These are phyloP conservation scores for Mycena pura DNA, from an alignment of 768 basidiomycete genomes.

Conservation along the genomic window DNA sequence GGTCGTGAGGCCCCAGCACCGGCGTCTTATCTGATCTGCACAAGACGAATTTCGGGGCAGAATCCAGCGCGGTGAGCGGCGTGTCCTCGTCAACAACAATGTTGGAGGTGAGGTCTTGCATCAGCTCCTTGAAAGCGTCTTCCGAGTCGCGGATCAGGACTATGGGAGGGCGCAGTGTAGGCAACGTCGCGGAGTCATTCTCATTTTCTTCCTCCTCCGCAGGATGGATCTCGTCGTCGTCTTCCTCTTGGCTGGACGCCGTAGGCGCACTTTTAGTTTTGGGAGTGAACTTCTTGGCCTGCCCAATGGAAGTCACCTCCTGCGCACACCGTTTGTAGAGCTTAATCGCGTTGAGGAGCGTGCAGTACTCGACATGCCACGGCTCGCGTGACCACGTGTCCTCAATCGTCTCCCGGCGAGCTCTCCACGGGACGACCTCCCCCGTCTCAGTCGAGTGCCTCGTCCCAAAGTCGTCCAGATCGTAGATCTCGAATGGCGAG, in stretches of 20 bases:
- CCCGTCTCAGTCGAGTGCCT: background rate
- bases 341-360: background rate
- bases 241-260: background rate
- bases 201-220: background rate
- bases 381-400: background rate
- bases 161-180: background rate
- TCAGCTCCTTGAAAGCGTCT: too few relatives aligned
- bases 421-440: constrained; percentile 6
- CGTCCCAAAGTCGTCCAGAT: constrained; percentile 10
- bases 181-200: background rate
- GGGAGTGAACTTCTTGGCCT: too few relatives aligned
- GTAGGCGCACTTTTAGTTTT: too few relatives aligned
- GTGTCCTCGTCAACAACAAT: background rate
- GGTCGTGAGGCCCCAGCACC: background rate
- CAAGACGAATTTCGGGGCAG: background rate
- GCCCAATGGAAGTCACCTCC: too few relatives aligned
- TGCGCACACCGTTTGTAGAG: background rate
- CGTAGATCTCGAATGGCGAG: background rate
- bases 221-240: background rate
- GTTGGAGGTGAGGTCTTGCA: too few relatives aligned
- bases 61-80: background rate
- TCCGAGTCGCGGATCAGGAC: too few relatives aligned
- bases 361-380: constrained; percentile 1
- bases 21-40: background rate
- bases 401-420: background rate